Evolutionary conservation across 2,329 filamentous ascomycete species (phyloP).

Genomic region (Xylaria sp.): DNA sequence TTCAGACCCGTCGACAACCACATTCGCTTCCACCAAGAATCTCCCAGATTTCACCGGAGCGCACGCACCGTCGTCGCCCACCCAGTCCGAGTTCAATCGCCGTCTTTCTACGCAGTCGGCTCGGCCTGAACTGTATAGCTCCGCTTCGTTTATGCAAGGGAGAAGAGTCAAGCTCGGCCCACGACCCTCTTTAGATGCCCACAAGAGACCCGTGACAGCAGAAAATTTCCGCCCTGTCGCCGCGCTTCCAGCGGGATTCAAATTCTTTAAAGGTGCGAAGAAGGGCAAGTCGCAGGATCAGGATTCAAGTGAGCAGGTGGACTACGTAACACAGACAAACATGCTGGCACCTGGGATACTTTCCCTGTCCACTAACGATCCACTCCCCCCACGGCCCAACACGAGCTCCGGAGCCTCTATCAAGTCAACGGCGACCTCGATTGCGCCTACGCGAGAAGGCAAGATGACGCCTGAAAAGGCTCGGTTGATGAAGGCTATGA

Average conservation of each 20-base stretch:
- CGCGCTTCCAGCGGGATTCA: conserved; percentile 80
- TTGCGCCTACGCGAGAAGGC: conserved; percentile 49
- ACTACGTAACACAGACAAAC: conserved; percentile 44
- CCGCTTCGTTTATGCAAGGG: conserved; percentile 55
- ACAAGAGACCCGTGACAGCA: conserved; percentile 65
- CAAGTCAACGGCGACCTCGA: conserved; percentile 49
- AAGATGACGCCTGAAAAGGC: conserved; percentile 86
- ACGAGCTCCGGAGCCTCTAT: conserved; percentile 54
- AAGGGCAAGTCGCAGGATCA: conserved; percentile 51
- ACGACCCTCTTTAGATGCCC: conserved; percentile 73
- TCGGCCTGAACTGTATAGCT: conserved; percentile 57
- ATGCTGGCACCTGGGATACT: conserved; percentile 44
- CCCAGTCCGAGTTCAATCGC: conserved; percentile 48
- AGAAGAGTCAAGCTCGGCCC: conserved; percentile 91
- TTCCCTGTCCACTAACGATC: conserved; percentile 41
- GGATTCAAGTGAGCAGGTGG: conserved; percentile 36
- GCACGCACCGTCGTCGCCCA: conserved; percentile 52
- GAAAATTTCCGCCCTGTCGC: conserved; percentile 74
- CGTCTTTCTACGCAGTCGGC: conserved; percentile 60
- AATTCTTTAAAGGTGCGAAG: conserved; percentile 65
- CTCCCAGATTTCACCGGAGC: conserved; percentile 58
- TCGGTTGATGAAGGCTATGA: conserved; percentile 90
- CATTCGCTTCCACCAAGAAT: conserved; percentile 57
- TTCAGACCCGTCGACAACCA: conserved; percentile 54
- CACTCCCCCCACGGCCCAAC: conserved; percentile 47